These are phyloP conservation scores for Claviceps cyperi DNA, from an alignment of 2,329 filamentous ascomycete genomes.

Conservation along the genomic window DNA sequence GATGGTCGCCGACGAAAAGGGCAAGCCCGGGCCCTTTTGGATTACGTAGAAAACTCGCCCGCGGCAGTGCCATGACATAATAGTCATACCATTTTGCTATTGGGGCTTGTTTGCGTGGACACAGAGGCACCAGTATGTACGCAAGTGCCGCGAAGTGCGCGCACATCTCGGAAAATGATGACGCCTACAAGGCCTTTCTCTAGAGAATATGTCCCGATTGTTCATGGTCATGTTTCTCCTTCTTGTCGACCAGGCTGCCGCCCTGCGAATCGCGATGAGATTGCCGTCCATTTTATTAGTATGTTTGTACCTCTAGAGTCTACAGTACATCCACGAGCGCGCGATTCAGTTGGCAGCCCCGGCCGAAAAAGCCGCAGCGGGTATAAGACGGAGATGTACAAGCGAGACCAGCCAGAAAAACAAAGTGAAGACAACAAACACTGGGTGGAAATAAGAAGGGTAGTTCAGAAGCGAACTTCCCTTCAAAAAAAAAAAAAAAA, in stretches of 20 bases:
- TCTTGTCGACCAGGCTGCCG: too few relatives aligned
- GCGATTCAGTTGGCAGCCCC: background rate
- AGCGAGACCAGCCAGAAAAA: background rate
- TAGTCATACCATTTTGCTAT: background rate
- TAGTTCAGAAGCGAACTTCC: too few relatives aligned
- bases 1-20: too few relatives aligned
- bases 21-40: background rate
- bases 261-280: too few relatives aligned
- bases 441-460: too few relatives aligned
- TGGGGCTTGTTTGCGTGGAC: background rate
- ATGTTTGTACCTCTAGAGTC: background rate
- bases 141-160: too few relatives aligned
- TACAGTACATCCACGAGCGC: background rate
- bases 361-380: background rate
- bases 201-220: too few relatives aligned
- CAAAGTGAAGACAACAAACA: background rate
- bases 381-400: background rate
- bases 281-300: too few relatives aligned
- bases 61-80: background rate
- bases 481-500: too few relatives aligned
- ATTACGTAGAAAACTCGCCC: background rate
- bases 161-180: too few relatives aligned
- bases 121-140: background rate
- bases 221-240: too few relatives aligned
- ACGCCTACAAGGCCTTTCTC: too few relatives aligned